A percentile compares a stretch with the other conserved stretches of the same genome.
Evolutionary conservation across 2,329 filamentous ascomycete species (phyloP).

Genomic region (Apiospora rasikravindrae): DNA sequence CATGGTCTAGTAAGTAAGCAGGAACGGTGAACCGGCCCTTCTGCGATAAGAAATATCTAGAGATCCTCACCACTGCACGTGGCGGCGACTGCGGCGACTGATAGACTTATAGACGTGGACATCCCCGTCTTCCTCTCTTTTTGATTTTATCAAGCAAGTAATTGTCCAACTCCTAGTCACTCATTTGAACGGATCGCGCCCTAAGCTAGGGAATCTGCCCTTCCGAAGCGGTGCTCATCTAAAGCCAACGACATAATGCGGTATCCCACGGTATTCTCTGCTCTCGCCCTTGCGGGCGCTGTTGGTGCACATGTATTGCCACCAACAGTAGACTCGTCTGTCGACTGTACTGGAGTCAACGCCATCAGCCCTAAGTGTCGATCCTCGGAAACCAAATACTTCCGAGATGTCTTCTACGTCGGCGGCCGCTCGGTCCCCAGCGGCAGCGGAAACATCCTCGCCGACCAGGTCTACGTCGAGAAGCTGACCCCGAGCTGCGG

Average conservation of each 20-base stretch:
- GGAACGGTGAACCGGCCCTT: not conserved
- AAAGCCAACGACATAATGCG: not conserved
- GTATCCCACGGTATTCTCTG: conserved; percentile 7
- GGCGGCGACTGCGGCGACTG: not conserved
- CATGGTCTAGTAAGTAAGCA: not conserved
- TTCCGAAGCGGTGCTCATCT: not conserved
- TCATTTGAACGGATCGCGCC: not conserved
- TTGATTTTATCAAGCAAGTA: not conserved
- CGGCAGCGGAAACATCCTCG: conserved; percentile 31
- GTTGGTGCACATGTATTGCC: conserved; percentile 1
- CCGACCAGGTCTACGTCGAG: conserved; percentile 39
- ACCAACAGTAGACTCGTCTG: not conserved
- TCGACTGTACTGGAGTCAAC: conserved; percentile 22
- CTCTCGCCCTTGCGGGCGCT: conserved; percentile 11
- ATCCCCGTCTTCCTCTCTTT: conserved; percentile 3
- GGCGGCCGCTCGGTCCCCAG: conserved; percentile 34
- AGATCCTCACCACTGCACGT: not conserved
- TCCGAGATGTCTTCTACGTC: conserved; percentile 37
- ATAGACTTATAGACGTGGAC: not conserved
- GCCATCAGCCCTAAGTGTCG: conserved; percentile 23
- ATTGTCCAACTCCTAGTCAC: not conserved
- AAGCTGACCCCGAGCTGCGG: conserved; percentile 36
- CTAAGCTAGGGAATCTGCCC: not conserved
- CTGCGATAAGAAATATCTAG: not conserved
- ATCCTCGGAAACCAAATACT: conserved; percentile 21